Base-by-base conservation (phyloP, 2,329 filamentous ascomycete genomes). In the Alternaria sp. region DNA sequence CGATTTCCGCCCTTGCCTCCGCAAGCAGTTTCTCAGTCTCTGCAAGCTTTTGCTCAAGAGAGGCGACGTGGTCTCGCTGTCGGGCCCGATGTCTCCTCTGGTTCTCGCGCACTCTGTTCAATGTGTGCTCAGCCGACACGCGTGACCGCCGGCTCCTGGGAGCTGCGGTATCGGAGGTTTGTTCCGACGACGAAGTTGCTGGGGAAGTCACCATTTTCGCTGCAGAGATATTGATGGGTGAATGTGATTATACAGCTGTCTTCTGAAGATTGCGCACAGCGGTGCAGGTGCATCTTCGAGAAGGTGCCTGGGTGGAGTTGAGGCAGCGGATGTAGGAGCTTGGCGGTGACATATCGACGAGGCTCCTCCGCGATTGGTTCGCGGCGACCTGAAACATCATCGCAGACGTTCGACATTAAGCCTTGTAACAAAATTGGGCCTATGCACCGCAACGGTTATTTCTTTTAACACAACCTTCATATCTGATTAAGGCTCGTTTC, bases 81-180 rank as follows among this genome's bases (percentile, higher is more conserved):
- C 80, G 74, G 8, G 82, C 81, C 5, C 83, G 81, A 64, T 85
- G 83, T 24, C 83, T 79, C 39, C 83, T 80, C 66, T 85, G 83
- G 63, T 85, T 86, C 46, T 85, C 80, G n/a, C 83, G 81, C 16
- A 83, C 79, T 7, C 83, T 78, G 52, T 69, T 71, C 22, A 80
- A 63, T 0, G 78, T 75, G 63, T 80, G 75, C 47, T 75, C 73
- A 44, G 77, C 70, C 24, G 74, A 69, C 8, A 77, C 75, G 32
- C 57, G 57, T 28, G 57, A 32, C 38, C 53, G 41, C 26, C 71
- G 69, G 24, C 60, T 51, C 56, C 61, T 68, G 48, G 67, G 64
- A 4, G 52, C 60, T 8, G 55, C 18, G n/a, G 54, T 54, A 41
- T 64, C 61, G 16, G 63, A 56, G 12, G 63, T 52, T 34, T 58